Percentiles rank a stretch among this genome's conserved stretches.
Evolutionary conservation across 1,139 yeast genomes (phyloP).

Genomic region (Protomyces gravidus): DNA sequence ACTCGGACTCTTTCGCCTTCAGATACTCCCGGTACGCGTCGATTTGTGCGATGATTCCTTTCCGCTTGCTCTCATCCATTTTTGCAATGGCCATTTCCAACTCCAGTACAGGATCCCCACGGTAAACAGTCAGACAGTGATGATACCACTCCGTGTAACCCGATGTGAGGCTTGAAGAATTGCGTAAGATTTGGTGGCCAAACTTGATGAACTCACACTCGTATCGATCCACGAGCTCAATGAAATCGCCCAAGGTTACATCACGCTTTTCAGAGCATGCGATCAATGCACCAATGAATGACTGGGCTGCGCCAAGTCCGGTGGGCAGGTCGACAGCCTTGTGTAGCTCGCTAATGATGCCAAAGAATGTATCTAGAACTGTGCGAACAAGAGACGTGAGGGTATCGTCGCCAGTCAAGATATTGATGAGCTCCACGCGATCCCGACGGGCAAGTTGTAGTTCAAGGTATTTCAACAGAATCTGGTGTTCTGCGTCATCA

Average conservation of each 20-base stretch:
- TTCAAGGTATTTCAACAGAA: constrained; percentile 18
- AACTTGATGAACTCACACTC: constrained; percentile 22
- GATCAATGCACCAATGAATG: constrained; percentile 25
- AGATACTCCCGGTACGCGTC: constrained; percentile 9
- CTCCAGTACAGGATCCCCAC: constrained; percentile 17
- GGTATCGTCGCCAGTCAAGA: constrained; percentile 27
- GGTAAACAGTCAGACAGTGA: constrained; percentile 27
- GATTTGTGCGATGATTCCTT: constrained; percentile 1
- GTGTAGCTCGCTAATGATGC: constrained; percentile 28
- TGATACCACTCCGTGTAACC: constrained; percentile 29
- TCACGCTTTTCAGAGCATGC: constrained; percentile 5
- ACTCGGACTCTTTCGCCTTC: background rate
- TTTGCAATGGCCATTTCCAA: background rate
- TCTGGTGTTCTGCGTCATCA: constrained; percentile 1
- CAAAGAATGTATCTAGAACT: constrained; percentile 23
- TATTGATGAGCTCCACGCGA: constrained; percentile 26
- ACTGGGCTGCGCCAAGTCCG: constrained; percentile 27
- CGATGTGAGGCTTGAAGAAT: constrained; percentile 17
- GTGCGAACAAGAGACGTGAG: constrained; percentile 23
- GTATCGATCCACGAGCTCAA: constrained; percentile 13
- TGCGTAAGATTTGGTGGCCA: constrained; percentile 16
- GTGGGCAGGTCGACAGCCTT: constrained; percentile 26
- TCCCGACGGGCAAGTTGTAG: constrained; percentile 23
- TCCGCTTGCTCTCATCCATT: constrained; percentile 4
- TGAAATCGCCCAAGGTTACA: constrained; percentile 1